A percentile compares a stretch with the other conserved stretches of the same genome.
Conservation (phyloP, 805 yeast genomes). For the Suhomyces faveliae region DNA sequence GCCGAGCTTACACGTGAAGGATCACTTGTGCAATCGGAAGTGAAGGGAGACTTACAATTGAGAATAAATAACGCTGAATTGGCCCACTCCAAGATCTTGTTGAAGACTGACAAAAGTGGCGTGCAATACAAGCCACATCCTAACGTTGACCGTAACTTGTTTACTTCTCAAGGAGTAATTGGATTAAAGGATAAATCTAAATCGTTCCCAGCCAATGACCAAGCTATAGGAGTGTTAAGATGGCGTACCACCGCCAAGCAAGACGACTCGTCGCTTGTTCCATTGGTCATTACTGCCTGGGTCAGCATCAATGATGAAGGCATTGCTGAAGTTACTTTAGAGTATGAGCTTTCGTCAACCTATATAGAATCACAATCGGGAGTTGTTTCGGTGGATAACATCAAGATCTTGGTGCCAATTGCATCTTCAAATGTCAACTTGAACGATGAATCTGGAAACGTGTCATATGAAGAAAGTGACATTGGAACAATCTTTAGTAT, state of each 20-base stretch:
- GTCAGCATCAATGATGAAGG: constrained; percentile 62
- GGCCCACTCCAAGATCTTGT: constrained; percentile 62
- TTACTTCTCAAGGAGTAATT: constrained; percentile 55
- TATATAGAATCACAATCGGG: constrained; percentile 27
- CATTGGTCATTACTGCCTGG: constrained; percentile 84
- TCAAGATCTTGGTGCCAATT: constrained; percentile 62
- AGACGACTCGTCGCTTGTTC: constrained; percentile 49
- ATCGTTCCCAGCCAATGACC: constrained; percentile 89
- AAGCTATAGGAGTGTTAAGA: constrained; percentile 85
- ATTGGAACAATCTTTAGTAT: constrained; percentile 71
- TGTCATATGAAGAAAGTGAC: constrained; percentile 56
- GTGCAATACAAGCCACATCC: constrained; percentile 92
- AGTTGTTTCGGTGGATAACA: constrained; percentile 50
- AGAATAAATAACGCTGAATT: constrained; percentile 76
- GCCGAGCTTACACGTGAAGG: constrained; percentile 88
- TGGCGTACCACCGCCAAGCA: constrained; percentile 76
- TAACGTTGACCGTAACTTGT: constrained; percentile 79
- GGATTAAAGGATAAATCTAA: constrained; percentile 75
- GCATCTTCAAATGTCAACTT: constrained; percentile 54
- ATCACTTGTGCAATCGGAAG: constrained; percentile 60
- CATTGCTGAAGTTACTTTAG: constrained; percentile 74
- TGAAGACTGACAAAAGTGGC: constrained; percentile 50
- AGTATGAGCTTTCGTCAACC: constrained; percentile 68
- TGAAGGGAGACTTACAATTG: constrained; percentile 88
- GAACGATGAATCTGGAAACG: constrained; percentile 45